Evolutionary conservation across 2,329 filamentous ascomycete genomes (phyloP).

Genomic region (Neophaeococcomyces aloes): DNA sequence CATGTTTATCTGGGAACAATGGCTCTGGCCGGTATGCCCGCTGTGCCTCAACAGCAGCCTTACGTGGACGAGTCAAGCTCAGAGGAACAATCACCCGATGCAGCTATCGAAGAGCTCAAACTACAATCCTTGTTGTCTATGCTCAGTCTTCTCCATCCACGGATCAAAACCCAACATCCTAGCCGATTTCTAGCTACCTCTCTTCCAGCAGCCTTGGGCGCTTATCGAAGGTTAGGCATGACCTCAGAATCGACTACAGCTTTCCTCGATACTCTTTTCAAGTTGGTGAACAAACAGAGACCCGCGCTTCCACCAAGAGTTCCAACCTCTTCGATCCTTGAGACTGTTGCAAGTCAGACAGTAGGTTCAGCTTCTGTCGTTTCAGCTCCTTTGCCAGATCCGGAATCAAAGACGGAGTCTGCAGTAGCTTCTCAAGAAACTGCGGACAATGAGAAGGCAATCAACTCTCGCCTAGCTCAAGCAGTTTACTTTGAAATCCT

Average conservation of each 20-base stretch:
- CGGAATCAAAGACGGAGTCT: constrained; percentile 43
- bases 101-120: constrained; percentile 36
- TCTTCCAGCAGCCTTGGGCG: constrained; percentile 49
- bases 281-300: constrained; percentile 46
- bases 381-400: constrained; percentile 38
- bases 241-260: constrained; percentile 48
- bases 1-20: constrained; percentile 21
- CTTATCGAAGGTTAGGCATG: constrained; percentile 45
- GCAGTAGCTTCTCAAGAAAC: constrained; percentile 34
- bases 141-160: constrained; percentile 47
- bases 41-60: background rate
- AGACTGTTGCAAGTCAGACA: constrained; percentile 24
- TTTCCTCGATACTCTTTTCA: constrained; percentile 48
- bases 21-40: constrained; percentile 20
- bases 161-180: constrained; percentile 54
- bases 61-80: constrained; percentile 6
- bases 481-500: constrained; percentile 52
- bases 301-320: constrained; percentile 50
- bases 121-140: constrained; percentile 42
- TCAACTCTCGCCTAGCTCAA: constrained; percentile 48
- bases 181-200: constrained; percentile 55
- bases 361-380: constrained; percentile 24
- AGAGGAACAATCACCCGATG: constrained; percentile 21
- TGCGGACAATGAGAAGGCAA: constrained; percentile 32
- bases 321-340: constrained; percentile 37